Evolutionary conservation across 2,329 filamentous ascomycete species (phyloP), one percentile per base, ranked within the genome.

Genomic region (Pseudocercospora pini-densiflorae): DNA sequence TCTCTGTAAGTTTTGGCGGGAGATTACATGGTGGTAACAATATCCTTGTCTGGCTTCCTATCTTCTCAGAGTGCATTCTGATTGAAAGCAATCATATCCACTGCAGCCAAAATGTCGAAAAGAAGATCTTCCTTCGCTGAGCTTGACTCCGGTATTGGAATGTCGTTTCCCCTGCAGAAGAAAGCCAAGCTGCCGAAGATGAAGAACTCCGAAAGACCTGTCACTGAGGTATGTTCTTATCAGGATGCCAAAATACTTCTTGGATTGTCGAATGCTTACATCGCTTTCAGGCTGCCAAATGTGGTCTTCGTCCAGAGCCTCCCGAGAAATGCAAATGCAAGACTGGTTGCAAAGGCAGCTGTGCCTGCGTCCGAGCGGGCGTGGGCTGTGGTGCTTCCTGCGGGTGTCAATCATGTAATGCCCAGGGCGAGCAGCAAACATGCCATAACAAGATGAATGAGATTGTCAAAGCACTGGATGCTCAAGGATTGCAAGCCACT

Each of bases 281-380:
- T 4, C 6, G 4, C 5, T 24, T 6, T 8, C 49, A 53, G 24
- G 49, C 23, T 2, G 19, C 27, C 12, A 53, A 12, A 12, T 6
- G 23, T 5, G 23, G 12, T 12, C 21, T 21, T 51, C 10, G 19
- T 3, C 19, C 57, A 43, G n/a, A 53, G 19, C n/a, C 27, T 2
- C 49, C 61, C 7, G 36, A 36, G 29, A 58, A 62, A 19, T 62
- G 61, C 55, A 53, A 19, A 8, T 59, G 54, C 54, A 64, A 59
- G 43, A 53, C 36, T 14, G 24, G 40, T n/a, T 64, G 55, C 40
- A 59, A 64, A 53, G n/a, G 45, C 33, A 57, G 40, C 16, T 63
- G 61, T 31, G 23, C 9, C 10, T 59, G 61, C 19, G 45, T n/a
- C 8, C 53, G 23, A 14, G 51, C 61, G n/a, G 61, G 53, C 40